phyloP scores from a whole-genome alignment of 2,329 filamentous ascomycete genomes.

The Penicillium sp. region DNA sequence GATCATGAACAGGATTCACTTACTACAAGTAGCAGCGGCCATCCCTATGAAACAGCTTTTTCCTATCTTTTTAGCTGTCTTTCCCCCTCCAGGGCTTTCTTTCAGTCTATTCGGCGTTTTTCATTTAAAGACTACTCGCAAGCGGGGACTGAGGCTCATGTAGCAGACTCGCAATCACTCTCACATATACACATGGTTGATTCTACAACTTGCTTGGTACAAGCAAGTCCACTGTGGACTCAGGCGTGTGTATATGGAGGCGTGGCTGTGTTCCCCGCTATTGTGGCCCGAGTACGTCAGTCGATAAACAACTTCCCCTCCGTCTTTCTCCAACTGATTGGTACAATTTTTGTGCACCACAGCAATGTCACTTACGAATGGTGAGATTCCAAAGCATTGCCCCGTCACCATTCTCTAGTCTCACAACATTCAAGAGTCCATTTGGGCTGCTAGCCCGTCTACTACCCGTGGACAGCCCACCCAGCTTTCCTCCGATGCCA shows the following conservation, averaged over 20 bases:
- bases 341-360: slow-evolving; percentile 8
- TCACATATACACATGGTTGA: too few relatives aligned
- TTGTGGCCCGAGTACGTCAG: slow-evolving; percentile 21
- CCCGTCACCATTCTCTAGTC: background rate
- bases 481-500: slow-evolving; percentile 81
- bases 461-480: slow-evolving; percentile 86
- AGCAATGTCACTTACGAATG: slow-evolving; percentile 49
- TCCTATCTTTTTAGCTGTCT: too few relatives aligned
- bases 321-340: slow-evolving; percentile 1
- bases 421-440: slow-evolving; percentile 56
- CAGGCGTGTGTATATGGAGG: background rate
- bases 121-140: too few relatives aligned
- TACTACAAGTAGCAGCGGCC: too few relatives aligned
- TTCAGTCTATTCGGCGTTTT: too few relatives aligned
- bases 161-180: too few relatives aligned
- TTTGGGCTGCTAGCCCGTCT: slow-evolving; percentile 81
- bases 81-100: too few relatives aligned
- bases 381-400: slow-evolving; percentile 26
- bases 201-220: background rate
- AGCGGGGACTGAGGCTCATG: too few relatives aligned
- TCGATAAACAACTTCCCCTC: slow-evolving; percentile 22
- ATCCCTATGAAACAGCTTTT: too few relatives aligned
- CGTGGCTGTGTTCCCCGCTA: slow-evolving; percentile 15
- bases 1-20: background rate
- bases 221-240: background rate